Evolutionary conservation across 2,329 filamentous ascomycete species (phyloP).

Genomic region (Albifimbria verrucaria): DNA sequence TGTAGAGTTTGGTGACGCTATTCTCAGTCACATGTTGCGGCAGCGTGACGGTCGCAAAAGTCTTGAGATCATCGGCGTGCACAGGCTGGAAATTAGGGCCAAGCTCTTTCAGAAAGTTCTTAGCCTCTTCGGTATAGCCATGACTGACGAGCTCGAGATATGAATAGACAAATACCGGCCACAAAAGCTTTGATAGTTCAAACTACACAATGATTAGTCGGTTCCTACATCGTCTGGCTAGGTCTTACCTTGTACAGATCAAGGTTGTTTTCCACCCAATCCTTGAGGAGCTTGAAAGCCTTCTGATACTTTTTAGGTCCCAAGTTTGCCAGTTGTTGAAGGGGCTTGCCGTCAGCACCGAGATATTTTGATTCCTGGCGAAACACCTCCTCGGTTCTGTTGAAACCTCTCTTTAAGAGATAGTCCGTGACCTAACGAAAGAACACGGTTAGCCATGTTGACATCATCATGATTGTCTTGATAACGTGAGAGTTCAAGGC

Average conservation of each 20-base stretch:
- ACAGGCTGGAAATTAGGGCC: conserved; percentile 68
- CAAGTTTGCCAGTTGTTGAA: conserved; percentile 64
- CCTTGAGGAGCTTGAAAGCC: conserved; percentile 69
- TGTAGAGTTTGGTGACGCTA: conserved; percentile 74
- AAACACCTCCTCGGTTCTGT: conserved; percentile 86
- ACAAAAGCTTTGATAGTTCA: conserved; percentile 82
- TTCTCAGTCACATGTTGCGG: conserved; percentile 78
- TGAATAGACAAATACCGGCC: conserved; percentile 93
- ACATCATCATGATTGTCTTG: background rate
- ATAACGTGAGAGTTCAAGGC: background rate
- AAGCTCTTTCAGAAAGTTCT: conserved; percentile 68
- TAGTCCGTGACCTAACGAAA: conserved; percentile 75
- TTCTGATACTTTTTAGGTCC: conserved; percentile 75
- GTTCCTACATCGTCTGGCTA: background rate
- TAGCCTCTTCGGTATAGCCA: conserved; percentile 68
- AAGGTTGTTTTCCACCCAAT: conserved; percentile 87
- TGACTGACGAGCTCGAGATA: conserved; percentile 76
- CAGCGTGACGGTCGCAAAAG: conserved; percentile 69
- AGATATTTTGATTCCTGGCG: conserved; percentile 84
- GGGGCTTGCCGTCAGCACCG: conserved; percentile 75
- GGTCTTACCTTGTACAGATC: conserved; percentile 81
- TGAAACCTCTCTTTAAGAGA: conserved; percentile 91
- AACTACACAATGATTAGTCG: conserved; percentile 47
- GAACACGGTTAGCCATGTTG: conserved; percentile 10
- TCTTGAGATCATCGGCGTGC: conserved; percentile 76